These are phyloP conservation scores for Glonium stellatum DNA, from an alignment of 495 filamentous ascomycete species.

Conservation along the genomic window DNA sequence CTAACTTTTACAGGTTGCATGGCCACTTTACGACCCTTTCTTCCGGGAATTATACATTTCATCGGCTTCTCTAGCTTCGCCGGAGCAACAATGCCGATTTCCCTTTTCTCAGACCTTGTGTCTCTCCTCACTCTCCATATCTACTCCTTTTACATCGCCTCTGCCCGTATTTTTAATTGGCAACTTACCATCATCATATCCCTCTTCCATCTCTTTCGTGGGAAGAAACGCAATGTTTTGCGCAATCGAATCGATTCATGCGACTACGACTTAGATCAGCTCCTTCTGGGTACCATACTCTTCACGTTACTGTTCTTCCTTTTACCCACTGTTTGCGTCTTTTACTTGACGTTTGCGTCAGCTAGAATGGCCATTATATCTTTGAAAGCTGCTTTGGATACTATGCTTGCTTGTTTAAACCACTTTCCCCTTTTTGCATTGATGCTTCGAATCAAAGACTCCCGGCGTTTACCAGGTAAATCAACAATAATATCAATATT, in stretches of 20 bases:
- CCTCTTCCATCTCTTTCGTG: constrained; percentile 94
- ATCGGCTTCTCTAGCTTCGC: constrained; percentile 93
- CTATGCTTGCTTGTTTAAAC: constrained; percentile 85
- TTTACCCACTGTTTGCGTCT: constrained; percentile 88
- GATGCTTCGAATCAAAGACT: constrained; percentile 95
- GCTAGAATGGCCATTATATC: constrained; percentile 92
- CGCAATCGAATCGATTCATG: constrained; percentile 97
- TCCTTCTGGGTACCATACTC: constrained; percentile 90
- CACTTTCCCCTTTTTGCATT: constrained; percentile 97
- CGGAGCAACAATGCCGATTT: constrained; percentile 94
- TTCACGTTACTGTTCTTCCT: constrained; percentile 96
- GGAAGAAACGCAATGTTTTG: constrained; percentile 95
- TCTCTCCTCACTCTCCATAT: constrained; percentile 92
- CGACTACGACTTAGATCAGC: constrained; percentile 97
- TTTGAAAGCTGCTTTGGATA: constrained; percentile 83
- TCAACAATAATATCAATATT: background rate
- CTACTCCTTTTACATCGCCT: constrained; percentile 95
- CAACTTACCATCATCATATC: constrained; percentile 93
- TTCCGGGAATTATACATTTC: constrained; percentile 84
- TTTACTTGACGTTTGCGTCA: constrained; percentile 92
- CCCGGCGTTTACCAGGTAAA: constrained; percentile 74
- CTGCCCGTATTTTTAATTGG: constrained; percentile 95
- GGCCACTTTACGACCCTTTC: constrained; percentile 61
- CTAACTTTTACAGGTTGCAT: constrained; percentile 54
- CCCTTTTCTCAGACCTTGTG: constrained; percentile 88